phyloP scores from a whole-genome alignment of 192 early-diverging fungal genomes.

The Mortierella claussenii region DNA sequence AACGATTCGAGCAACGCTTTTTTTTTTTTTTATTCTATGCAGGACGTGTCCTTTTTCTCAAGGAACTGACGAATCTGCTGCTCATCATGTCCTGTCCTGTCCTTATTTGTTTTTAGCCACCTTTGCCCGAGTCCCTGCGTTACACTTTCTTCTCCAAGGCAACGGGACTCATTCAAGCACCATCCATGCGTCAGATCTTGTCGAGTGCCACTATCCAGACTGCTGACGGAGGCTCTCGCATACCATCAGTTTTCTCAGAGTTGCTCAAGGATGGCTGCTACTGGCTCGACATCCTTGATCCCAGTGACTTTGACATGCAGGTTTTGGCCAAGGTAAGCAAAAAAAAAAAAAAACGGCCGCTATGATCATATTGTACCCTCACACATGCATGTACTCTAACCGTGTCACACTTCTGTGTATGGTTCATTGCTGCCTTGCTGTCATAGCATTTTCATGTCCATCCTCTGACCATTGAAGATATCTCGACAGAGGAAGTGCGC shows the following conservation, averaged over 20 bases:
- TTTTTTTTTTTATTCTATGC: background rate
- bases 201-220: slow-evolving; percentile 13
- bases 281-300: slow-evolving; percentile 76
- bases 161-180: slow-evolving; percentile 43
- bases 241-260: slow-evolving; percentile 44
- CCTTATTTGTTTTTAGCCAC: too few species aligned
- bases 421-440: too few species aligned
- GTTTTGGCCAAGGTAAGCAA: slow-evolving; percentile 61
- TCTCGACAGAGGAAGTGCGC: slow-evolving; percentile 82
- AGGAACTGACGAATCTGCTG: too few species aligned
- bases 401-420: too few species aligned
- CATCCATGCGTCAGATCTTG: slow-evolving; percentile 43
- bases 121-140: slow-evolving; percentile 16
- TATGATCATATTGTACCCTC: too few species aligned
- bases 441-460: slow-evolving; percentile 76
- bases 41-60: too few species aligned
- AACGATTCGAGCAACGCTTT: background rate
- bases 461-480: slow-evolving; percentile 91
- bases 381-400: too few species aligned
- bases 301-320: slow-evolving; percentile 67
- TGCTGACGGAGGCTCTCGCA: background rate
- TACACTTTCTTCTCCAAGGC: slow-evolving; percentile 55
- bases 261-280: slow-evolving; percentile 65
- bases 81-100: too few species aligned
- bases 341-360: background rate